phyloP scores from a whole-genome alignment of 192 early-diverging fungal species.

The Podila epicladia region DNA sequence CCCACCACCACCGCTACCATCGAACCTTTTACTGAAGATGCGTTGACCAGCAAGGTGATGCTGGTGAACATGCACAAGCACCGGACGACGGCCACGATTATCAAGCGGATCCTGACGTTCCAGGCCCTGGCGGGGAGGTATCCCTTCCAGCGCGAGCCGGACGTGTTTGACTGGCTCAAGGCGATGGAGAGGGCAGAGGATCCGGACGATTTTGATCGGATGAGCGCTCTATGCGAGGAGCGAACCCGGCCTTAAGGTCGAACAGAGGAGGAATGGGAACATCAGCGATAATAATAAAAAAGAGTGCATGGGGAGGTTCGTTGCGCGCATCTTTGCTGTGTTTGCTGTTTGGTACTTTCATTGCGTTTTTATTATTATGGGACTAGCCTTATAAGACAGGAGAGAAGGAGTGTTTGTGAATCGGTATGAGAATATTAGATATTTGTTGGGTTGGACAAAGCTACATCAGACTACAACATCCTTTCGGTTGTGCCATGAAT shows the following conservation, averaged over 20 bases:
- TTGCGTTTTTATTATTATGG: not conserved
- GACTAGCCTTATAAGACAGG: too few species aligned
- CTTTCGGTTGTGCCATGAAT: conserved; percentile 43
- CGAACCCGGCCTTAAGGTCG: not conserved
- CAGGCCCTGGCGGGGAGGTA: conserved; percentile 61
- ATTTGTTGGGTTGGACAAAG: too few species aligned
- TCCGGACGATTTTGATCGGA: conserved; percentile 16
- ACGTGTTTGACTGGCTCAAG: conserved; percentile 47
- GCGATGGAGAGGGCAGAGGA: conserved; percentile 30
- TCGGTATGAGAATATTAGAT: too few species aligned
- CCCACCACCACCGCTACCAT: not conserved
- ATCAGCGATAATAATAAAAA: not conserved
- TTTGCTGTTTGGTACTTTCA: not conserved
- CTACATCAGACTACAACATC: conserved; percentile 40
- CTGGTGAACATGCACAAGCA: conserved; percentile 69
- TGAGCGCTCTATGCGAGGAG: conserved; percentile 47
- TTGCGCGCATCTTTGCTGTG: not conserved
- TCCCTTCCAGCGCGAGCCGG: conserved; percentile 53
- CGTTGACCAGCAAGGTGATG: not conserved
- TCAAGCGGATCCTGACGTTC: conserved; percentile 66
- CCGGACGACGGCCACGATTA: conserved; percentile 63
- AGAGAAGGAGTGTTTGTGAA: too few species aligned
- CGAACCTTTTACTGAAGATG: not conserved
- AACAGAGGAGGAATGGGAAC: not conserved
- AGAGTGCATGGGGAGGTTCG: not conserved